Evolutionary conservation across 140 eudicot species (phyloP).

Genomic region (Senecio squalidus): DNA sequence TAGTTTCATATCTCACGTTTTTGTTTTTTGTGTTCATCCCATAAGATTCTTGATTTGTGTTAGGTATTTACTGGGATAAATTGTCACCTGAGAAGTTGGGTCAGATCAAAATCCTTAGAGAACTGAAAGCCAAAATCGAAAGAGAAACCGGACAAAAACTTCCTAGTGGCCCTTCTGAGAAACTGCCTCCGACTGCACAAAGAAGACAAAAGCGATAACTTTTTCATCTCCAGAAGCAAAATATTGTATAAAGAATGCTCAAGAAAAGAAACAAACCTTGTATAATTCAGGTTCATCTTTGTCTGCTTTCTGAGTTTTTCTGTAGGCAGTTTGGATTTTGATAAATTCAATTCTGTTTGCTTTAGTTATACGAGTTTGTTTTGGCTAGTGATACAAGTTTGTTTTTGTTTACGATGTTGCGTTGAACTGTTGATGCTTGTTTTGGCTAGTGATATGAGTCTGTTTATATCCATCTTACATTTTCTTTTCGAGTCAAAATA

Average conservation of each 20-base stretch:
- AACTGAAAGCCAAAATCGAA: slow-evolving; percentile 73
- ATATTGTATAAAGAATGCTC: neutral
- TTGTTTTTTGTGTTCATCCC: no score
- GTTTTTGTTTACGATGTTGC: no score
- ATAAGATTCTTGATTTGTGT: neutral
- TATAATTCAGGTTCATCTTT: no score
- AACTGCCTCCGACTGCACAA: slow-evolving; percentile 78
- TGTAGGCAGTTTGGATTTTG: no score
- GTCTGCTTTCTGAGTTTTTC: no score
- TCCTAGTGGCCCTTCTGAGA: slow-evolving; percentile 81
- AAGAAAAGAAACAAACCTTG: neutral
- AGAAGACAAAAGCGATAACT: slow-evolving; percentile 22
- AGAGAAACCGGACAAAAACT: slow-evolving; percentile 74
- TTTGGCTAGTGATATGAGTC: no score
- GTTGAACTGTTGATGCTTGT: no score
- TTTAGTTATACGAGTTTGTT: no score
- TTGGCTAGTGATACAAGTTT: no score
- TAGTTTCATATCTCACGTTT: slow-evolving; percentile 2
- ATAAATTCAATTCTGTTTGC: no score
- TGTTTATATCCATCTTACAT: no score
- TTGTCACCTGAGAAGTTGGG: slow-evolving; percentile 78
- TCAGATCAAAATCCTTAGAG: slow-evolving; percentile 58
- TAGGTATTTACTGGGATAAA: slow-evolving; percentile 91
- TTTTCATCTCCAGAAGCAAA: neutral
- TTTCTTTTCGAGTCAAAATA: no score